phyloP scores from a whole-genome alignment of 2,329 filamentous ascomycete species.

The Talaromyces piceae region DNA sequence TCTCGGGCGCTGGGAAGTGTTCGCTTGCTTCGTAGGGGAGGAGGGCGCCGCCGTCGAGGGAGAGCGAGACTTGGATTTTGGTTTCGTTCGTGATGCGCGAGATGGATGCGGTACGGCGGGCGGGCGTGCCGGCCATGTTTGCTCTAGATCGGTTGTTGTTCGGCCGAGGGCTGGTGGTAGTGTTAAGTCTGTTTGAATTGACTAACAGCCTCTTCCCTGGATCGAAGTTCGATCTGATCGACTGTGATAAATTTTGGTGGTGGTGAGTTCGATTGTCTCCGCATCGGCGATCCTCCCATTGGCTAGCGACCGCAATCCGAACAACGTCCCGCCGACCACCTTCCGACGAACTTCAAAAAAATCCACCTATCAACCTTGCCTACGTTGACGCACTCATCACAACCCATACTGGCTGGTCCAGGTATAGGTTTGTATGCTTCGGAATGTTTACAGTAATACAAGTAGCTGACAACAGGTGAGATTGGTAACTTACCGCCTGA shows the following conservation, averaged over 20 bases:
- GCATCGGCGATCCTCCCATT: neutral
- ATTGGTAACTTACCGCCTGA: no score
- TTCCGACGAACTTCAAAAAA: neutral
- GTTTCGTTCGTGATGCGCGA: slow-evolving; percentile 96
- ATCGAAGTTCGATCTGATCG: no score
- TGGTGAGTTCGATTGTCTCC: neutral
- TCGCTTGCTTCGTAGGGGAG: slow-evolving; percentile 32
- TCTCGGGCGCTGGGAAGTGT: slow-evolving; percentile 57
- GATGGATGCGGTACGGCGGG: slow-evolving; percentile 62
- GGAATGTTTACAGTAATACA: no score
- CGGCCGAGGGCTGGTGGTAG: neutral
- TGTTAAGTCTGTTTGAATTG: no score
- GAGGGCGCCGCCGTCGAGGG: slow-evolving; percentile 77
- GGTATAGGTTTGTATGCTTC: no score
- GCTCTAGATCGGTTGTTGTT: neutral
- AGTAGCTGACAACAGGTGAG: no score
- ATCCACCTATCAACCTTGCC: neutral
- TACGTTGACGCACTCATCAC: neutral
- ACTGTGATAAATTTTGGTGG: no score
- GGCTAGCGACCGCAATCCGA: no score
- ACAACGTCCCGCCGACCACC: neutral
- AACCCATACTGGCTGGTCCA: neutral
- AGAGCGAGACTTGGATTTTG: slow-evolving; percentile 86
- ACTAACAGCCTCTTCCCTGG: no score
- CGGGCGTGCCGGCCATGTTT: slow-evolving; percentile 5